These are phyloP conservation scores for Heterobasidion occidentale DNA, from an alignment of 1,284 basidiomycete genomes.

Conservation along the genomic window DNA sequence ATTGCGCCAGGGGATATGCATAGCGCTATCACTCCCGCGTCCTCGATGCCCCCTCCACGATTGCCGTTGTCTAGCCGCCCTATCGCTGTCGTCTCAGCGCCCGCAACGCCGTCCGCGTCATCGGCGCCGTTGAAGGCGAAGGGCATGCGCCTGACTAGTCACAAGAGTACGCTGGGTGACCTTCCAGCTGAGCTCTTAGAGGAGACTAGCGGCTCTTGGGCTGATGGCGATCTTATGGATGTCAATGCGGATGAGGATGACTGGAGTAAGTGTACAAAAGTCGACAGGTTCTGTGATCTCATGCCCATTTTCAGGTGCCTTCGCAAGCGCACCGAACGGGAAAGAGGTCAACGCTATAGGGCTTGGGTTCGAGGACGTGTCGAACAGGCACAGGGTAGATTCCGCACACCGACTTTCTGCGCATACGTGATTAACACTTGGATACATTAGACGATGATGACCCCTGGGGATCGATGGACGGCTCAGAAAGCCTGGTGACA, in stretches of 20 bases:
- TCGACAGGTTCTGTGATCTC: not conserved
- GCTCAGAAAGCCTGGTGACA: constrained; percentile 2
- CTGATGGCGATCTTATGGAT: constrained; percentile 73
- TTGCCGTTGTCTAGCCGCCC: constrained; percentile 5
- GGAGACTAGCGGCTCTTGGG: constrained; percentile 61
- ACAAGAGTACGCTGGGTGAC: constrained; percentile 32
- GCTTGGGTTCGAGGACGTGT: constrained; percentile 13
- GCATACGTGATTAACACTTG: too few relatives aligned
- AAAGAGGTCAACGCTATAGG: constrained; percentile 11
- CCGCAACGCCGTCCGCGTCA: constrained; percentile 11
- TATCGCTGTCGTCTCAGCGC: constrained; percentile 7
- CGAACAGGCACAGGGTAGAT: not conserved
- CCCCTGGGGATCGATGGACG: constrained; percentile 13
- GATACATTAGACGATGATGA: constrained; percentile 9
- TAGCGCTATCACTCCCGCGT: constrained; percentile 1
- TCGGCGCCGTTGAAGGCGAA: constrained; percentile 29
- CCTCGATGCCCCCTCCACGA: constrained; percentile 11
- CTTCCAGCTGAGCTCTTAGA: constrained; percentile 50
- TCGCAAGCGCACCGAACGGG: constrained; percentile 58
- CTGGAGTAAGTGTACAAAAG: constrained; percentile 60
- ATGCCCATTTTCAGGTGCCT: constrained; percentile 51
- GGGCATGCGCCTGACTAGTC: constrained; percentile 66
- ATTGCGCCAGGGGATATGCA: constrained; percentile 68
- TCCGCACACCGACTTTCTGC: too few relatives aligned
- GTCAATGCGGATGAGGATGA: constrained; percentile 87